Conservation (phyloP, 805 yeast species). For the Saccharomycopsis synnaedendra region DNA sequence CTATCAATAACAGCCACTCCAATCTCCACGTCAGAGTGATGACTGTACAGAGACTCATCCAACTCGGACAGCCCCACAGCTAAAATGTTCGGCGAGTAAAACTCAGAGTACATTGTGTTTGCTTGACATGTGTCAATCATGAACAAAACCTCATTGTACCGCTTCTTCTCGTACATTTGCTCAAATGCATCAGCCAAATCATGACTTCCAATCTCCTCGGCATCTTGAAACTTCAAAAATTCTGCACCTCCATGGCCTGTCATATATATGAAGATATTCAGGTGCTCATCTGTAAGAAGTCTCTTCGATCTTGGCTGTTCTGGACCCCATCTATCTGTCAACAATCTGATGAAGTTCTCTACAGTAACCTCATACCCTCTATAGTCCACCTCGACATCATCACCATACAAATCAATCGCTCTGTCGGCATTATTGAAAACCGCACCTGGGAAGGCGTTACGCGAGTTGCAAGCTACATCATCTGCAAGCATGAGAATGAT, state of each 20-base stretch:
- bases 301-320: constrained; percentile 91
- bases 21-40: constrained; percentile 87
- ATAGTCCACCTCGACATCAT: constrained; percentile 89
- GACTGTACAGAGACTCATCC: constrained; percentile 89
- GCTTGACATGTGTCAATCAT: constrained; percentile 99
- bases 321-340: constrained; percentile 93
- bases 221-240: constrained; percentile 94
- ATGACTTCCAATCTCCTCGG: constrained; percentile 91
- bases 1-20: constrained; percentile 98
- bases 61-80: constrained; percentile 86
- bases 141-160: constrained; percentile 91
- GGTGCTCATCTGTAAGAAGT: constrained; percentile 82
- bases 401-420: constrained; percentile 88
- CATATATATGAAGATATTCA: constrained; percentile 87
- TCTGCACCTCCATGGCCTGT: constrained; percentile 99
- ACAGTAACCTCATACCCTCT: constrained; percentile 98
- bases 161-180: constrained; percentile 91
- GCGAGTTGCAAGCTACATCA: constrained; percentile 93
- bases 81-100: constrained; percentile 84
- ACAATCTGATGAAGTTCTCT: constrained; percentile 82
- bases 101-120: constrained; percentile 88
- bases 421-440: constrained; percentile 91
- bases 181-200: constrained; percentile 96
- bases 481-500: constrained; percentile 93
- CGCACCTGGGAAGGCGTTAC: constrained; percentile 93